phyloP scores from a whole-genome alignment of 1,284 basidiomycete species.

The Heterobasidion annosum region DNA sequence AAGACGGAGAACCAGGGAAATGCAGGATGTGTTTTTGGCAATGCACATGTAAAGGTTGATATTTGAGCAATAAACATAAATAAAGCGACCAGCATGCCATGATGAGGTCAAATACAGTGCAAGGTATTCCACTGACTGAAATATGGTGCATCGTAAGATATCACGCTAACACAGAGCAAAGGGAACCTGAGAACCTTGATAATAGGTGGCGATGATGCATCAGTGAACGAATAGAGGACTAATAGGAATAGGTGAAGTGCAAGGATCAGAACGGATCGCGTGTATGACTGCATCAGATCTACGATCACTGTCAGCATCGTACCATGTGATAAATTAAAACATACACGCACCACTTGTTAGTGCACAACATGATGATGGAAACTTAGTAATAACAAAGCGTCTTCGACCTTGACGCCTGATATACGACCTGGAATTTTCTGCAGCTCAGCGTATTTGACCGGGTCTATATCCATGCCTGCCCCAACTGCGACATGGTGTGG shows the following conservation, averaged over 20 bases:
- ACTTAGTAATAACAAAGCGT: slow-evolving; percentile 58
- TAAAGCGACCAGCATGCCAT: not conserved
- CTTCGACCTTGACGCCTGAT: slow-evolving; percentile 45
- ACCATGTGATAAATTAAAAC: not conserved
- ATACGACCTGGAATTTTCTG: slow-evolving; percentile 18
- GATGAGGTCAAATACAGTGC: not conserved
- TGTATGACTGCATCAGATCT: not conserved
- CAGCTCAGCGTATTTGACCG: slow-evolving; percentile 20
- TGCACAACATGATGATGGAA: slow-evolving; percentile 60
- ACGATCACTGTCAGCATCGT: not conserved
- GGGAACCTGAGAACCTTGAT: not conserved
- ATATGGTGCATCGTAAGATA: not conserved
- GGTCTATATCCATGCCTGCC: slow-evolving; percentile 16
- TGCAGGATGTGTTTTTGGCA: not conserved
- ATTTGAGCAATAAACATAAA: not conserved
- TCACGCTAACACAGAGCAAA: not conserved
- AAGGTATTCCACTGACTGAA: not conserved
- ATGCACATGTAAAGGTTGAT: not conserved
- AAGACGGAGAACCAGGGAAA: not conserved
- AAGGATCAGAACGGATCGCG: not conserved
- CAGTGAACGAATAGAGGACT: no score
- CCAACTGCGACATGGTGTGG: slow-evolving; percentile 12
- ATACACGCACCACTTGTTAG: slow-evolving; percentile 13
- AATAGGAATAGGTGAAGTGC: no score
- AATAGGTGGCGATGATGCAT: no score